Base-by-base conservation (phyloP, 2,329 filamentous ascomycete species). In the Metarhizium brunneum region DNA sequence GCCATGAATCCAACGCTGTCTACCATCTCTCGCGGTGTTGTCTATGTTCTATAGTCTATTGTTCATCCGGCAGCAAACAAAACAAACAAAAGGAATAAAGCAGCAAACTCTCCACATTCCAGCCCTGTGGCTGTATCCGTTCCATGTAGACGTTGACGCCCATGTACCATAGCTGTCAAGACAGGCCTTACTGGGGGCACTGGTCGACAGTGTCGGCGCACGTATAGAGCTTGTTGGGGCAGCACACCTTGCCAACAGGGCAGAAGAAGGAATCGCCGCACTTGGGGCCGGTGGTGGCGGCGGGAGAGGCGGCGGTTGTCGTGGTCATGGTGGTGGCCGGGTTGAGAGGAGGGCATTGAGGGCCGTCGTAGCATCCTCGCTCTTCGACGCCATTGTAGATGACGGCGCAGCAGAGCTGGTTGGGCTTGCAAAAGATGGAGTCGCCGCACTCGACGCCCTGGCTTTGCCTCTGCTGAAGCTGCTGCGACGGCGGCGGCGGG, bases 261-360 rank as follows among this genome's bases (percentile, higher is more conserved):
- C 56, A 57, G 56, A 57, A 57, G 56, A 57, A 57, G 29, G 52
- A 54, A 29, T 57, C 56, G 14, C 56, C 53, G 42, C 56, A 57
- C 52, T 57, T 57, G 53, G 56, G 56, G 25, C 56, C 53, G 43
- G 52, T 52, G 36, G 38, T 52, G 35, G 55, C 49, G 25, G 52
- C 38, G n/a, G 47, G 14, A 25, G 47, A n/a, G 10, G 55, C 14
- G 35, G 52, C 40, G 18, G 42, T 48, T 6, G 48, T 32, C 8
- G 47, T 30, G 8, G 47, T 35, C n/a, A 38, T 35, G 6, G 30
- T 30, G 6, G 48, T 50, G 5, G 48, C 30, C 16, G 30, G 36
- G 14, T 50, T 14, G 20, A 50, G 30, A 38, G 48, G 48, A 32
- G 48, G 48, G 48, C 48, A 50, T 18, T 25, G 32, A 29, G 47